Percentiles rank a stretch among this genome's conserved stretches.
phyloP scores from a whole-genome alignment of 371 early-diverging fungal species.

The Rhizopus sp. region DNA sequence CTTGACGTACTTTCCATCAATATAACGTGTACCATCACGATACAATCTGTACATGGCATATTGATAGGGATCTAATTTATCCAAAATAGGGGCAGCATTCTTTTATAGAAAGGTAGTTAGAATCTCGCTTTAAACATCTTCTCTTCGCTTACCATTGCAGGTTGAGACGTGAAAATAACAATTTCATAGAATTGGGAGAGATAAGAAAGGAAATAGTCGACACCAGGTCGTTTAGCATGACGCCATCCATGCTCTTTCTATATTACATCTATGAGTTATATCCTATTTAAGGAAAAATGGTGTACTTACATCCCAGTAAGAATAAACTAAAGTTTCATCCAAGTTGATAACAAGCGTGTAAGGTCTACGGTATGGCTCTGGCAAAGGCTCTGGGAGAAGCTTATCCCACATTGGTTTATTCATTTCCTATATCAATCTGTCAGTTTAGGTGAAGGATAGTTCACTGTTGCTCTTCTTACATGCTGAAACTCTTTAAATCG shows the following conservation, averaged over 20 bases:
- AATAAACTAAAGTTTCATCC: conserved; percentile 90
- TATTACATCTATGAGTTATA: neutral
- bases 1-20: conserved; percentile 87
- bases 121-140: neutral
- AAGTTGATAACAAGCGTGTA: conserved; percentile 93
- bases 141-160: conserved; percentile 53
- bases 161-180: conserved; percentile 91
- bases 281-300: neutral
- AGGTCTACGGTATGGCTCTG: conserved; percentile 77
- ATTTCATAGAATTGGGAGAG: conserved; percentile 91
- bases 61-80: conserved; percentile 88
- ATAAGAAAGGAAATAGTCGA: conserved; percentile 92
- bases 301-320: conserved; percentile 85
- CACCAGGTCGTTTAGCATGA: conserved; percentile 92
- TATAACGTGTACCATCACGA: conserved; percentile 86
- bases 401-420: conserved; percentile 77
- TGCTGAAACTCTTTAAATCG: conserved; percentile 45
- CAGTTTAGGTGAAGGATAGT: too few species aligned
- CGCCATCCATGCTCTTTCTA: conserved; percentile 92
- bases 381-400: conserved; percentile 87
- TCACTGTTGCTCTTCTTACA: conserved; percentile 15
- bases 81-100: conserved; percentile 81
- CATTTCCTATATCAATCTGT: conserved; percentile 32
- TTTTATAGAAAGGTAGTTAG: conserved; percentile 24
- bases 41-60: conserved; percentile 85